Evolutionary conservation across 345 rosid species (phyloP).

Genomic region (Sisymbrium irio): DNA sequence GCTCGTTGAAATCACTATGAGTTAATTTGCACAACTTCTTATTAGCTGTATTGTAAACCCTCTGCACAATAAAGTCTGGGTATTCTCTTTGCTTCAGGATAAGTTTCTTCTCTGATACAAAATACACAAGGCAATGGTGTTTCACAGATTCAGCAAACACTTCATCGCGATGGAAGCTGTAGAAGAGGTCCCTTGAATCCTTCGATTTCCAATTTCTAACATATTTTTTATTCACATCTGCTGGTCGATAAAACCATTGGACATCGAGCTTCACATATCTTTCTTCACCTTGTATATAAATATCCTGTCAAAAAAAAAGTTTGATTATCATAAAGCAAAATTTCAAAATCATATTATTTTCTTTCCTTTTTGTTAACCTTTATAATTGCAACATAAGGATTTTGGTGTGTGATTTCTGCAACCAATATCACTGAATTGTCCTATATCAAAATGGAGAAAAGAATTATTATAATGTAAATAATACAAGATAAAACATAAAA

Average conservation of each 20-base stretch:
- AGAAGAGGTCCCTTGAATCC: conserved; percentile 69
- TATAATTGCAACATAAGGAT: no score
- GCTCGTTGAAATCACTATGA: no score
- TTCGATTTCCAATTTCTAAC: conserved; percentile 62
- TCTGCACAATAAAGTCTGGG: conserved; percentile 75
- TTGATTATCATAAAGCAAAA: background rate
- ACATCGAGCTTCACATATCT: conserved; percentile 57
- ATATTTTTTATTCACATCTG: conserved; percentile 62
- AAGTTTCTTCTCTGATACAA: conserved; percentile 63
- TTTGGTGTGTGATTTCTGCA: no score
- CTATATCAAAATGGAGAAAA: no score
- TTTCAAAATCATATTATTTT: background rate
- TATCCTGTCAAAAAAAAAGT: conserved; percentile 47
- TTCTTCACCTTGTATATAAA: conserved; percentile 39
- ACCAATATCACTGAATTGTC: no score
- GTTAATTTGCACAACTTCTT: no score
- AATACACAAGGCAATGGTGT: conserved; percentile 74
- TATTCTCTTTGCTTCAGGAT: conserved; percentile 51
- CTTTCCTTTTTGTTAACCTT: no score
- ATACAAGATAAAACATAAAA: no score
- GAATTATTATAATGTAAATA: no score
- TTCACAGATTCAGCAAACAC: conserved; percentile 82
- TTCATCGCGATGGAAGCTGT: conserved; percentile 80
- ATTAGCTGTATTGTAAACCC: conserved; percentile 32
- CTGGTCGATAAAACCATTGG: conserved; percentile 97